These are phyloP conservation scores for Hypholoma sublateritium DNA, from an alignment of 768 basidiomycete genomes.

Conservation along the genomic window DNA sequence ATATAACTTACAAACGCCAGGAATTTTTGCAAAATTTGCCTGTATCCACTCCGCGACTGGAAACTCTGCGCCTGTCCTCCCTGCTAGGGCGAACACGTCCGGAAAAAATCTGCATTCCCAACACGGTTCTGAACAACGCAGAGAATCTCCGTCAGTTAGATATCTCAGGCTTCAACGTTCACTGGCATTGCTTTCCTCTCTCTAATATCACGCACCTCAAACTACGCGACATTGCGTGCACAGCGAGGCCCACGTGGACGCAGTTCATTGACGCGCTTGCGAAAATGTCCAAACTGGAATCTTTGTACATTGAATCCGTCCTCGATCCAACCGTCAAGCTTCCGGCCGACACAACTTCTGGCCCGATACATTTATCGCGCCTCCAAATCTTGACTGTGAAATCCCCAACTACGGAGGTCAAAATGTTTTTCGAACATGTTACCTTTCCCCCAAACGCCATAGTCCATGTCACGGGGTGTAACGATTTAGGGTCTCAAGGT, in stretches of 20 bases:
- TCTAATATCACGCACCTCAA: not conserved
- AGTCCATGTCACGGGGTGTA: not conserved
- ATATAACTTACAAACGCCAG: not conserved
- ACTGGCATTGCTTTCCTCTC: not conserved
- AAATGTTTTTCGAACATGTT: not conserved
- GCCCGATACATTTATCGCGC: not conserved
- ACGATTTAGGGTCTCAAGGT: too few species aligned
- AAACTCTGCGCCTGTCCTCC: not conserved
- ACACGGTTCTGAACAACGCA: not conserved
- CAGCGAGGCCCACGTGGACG: constrained; percentile 31
- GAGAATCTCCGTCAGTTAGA: not conserved
- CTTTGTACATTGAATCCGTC: not conserved
- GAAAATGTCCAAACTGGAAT: constrained; percentile 3
- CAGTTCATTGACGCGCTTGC: constrained; percentile 14
- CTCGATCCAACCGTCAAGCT: not conserved
- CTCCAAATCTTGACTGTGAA: not conserved
- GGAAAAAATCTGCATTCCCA: not conserved
- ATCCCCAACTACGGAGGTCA: not conserved
- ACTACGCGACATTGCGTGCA: not conserved
- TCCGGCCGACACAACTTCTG: not conserved
- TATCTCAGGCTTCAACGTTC: not conserved
- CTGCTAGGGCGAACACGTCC: not conserved
- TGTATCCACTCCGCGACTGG: not conserved
- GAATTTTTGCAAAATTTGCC: not conserved
- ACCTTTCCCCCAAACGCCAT: constrained; percentile 1